phyloP scores from a whole-genome alignment of 306 rosid species.

The Dryas alaskensis region DNA sequence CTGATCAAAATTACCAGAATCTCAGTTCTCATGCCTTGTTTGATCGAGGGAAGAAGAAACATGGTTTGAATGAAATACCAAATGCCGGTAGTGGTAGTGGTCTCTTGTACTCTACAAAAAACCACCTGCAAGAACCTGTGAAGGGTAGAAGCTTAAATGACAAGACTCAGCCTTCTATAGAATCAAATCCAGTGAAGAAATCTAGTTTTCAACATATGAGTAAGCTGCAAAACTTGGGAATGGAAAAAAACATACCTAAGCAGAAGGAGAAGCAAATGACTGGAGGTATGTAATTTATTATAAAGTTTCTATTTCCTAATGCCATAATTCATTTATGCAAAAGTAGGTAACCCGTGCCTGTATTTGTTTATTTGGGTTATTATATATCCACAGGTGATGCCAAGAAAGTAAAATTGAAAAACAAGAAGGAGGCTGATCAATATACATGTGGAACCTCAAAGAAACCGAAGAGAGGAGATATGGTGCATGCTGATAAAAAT shows the following conservation, averaged over 20 bases:
- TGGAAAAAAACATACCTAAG: constrained; percentile 41
- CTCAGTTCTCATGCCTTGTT: constrained; percentile 30
- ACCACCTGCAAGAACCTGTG: constrained; percentile 35
- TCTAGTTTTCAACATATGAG: constrained; percentile 34
- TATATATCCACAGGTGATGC: constrained; percentile 42
- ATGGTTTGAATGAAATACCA: constrained; percentile 35
- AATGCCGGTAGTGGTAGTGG: constrained; percentile 36
- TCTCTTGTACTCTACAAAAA: constrained; percentile 35
- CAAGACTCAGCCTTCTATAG: constrained; percentile 40
- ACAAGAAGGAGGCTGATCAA: constrained; percentile 49
- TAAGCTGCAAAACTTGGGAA: constrained; percentile 30
- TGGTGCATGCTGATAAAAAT: constrained; percentile 30
- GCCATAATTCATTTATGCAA: neutral
- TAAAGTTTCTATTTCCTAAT: constrained; percentile 11
- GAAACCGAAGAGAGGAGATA: constrained; percentile 45
- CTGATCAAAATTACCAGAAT: constrained; percentile 35
- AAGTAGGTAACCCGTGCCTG: constrained; percentile 11
- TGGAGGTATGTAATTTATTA: constrained; percentile 46
- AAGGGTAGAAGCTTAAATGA: constrained; percentile 43
- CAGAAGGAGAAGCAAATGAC: constrained; percentile 39
- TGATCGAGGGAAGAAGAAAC: constrained; percentile 50
- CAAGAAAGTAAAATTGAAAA: constrained; percentile 45
- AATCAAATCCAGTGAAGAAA: constrained; percentile 41
- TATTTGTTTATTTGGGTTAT: neutral
- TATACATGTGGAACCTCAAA: constrained; percentile 37